phyloP scores from a whole-genome alignment of 1,284 basidiomycete species.

The Sutorius eximius region DNA sequence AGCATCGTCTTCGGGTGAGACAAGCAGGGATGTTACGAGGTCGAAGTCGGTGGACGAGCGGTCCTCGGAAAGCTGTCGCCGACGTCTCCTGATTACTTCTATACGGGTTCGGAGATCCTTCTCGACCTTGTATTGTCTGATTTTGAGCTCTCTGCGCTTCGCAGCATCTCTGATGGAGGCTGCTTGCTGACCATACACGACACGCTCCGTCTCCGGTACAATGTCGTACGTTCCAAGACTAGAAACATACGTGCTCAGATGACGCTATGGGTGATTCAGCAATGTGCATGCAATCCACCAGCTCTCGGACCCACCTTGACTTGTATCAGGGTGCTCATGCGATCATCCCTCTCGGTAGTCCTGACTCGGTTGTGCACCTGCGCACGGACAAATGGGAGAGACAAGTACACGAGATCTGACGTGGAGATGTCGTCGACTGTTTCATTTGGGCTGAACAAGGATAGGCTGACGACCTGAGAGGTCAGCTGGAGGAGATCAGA shows the following conservation, averaged over 20 bases:
- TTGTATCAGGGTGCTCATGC: conserved; percentile 55
- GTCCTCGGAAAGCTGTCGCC: conserved; percentile 41
- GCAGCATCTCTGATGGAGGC: conserved; percentile 61
- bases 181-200: conserved; percentile 48
- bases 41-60: conserved; percentile 52
- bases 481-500: conserved; percentile 53
- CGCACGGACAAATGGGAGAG: conserved; percentile 70
- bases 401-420: conserved; percentile 76
- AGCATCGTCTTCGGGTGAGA: conserved; percentile 46
- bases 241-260: conserved; percentile 56
- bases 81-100: conserved; percentile 56
- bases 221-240: conserved; percentile 71
- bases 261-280: conserved; percentile 43
- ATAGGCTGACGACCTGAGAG: conserved; percentile 55
- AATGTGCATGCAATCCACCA: conserved; percentile 16
- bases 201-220: conserved; percentile 61
- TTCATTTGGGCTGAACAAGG: conserved; percentile 87
- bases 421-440: conserved; percentile 83
- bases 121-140: conserved; percentile 82
- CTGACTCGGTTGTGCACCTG: conserved; percentile 73
- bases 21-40: conserved; percentile 63
- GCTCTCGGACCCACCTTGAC: conserved; percentile 54
- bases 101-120: conserved; percentile 74
- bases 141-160: conserved; percentile 79
- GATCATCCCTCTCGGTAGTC: conserved; percentile 56